Base-by-base conservation (phyloP, 257 asterid genomes). In the Thymus quinquecostatus region DNA sequence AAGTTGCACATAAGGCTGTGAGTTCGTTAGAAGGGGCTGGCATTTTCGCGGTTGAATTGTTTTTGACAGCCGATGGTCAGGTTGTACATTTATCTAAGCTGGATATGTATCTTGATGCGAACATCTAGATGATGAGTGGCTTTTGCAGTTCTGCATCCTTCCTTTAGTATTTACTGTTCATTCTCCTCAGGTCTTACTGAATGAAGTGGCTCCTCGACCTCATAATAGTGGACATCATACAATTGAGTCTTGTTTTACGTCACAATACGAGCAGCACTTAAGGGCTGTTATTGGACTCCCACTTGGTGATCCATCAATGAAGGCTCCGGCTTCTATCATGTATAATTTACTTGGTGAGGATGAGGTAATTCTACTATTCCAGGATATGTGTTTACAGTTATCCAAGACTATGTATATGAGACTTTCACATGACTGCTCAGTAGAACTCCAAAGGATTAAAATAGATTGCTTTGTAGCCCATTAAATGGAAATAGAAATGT, bases 151-250 rank as follows among this genome's bases (percentile, higher is more conserved):
- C 21, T 34, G 9, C n/a, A 48, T 53, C 77, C 43, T 12, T 60
- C 48, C 36, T 61, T 62, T 54, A 36, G 56, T 78, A 47, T 45
- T 77, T 45, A 70, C 72, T 47, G 55, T 38, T 78, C 43, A n/a
- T 51, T 77, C 61, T 71, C 21, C 77, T 48, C 84, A 95, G 97
- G 82, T 95, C 78, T 87, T 95, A 63, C 82, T 95, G 44, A 92
- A 95, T 78, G 98, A 95, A 86, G 97, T 95, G 75, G 99, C 98
- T 44, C 99, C 99, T 5, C 83, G 99, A 80, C 99, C 99, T 81
- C 99, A 95, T 73, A 95, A 95, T 64, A 95, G 99, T 75, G 98
- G 99, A 58, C 97, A 95, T 70, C 99, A 95, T 49, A 89, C 98
- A 6, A 95, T 92, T 59, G 98, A 92, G 81, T 75, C 96, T 51